Conservation (phyloP, 116 monocot genomes). For the Papilionanthe hybrid region DNA sequence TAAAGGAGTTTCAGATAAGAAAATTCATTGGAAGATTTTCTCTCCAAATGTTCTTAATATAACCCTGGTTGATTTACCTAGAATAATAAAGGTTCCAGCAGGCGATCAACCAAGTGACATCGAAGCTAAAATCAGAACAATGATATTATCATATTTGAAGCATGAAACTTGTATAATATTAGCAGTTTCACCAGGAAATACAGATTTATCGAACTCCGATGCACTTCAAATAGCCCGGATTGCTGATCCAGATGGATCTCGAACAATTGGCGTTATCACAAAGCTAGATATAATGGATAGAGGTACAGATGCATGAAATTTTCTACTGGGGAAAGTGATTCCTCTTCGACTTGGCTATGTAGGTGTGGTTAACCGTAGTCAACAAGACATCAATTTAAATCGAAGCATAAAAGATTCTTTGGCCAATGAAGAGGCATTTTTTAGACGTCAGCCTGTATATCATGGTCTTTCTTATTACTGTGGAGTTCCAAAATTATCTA, state of each 20-base stretch:
- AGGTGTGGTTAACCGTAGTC: slow-evolving; percentile 82
- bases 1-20: slow-evolving; percentile 67
- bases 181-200: too few relatives aligned
- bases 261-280: neutral
- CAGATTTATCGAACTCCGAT: too few relatives aligned
- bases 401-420: slow-evolving; percentile 72
- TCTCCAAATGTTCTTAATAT: too few relatives aligned
- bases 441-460: slow-evolving; percentile 61
- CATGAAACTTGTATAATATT: too few relatives aligned
- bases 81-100: slow-evolving; percentile 80
- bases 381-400: slow-evolving; percentile 68
- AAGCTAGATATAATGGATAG: slow-evolving; percentile 88
- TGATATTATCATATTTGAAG: too few relatives aligned
- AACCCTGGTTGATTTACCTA: slow-evolving; percentile 75
- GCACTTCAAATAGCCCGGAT: slow-evolving; percentile 81
- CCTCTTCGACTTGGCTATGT: slow-evolving; percentile 71
- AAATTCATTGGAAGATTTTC: too few relatives aligned
- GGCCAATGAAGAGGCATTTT: slow-evolving; percentile 63
- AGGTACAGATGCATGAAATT: slow-evolving; percentile 75
- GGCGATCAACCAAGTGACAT: slow-evolving; percentile 82
- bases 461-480: slow-evolving; percentile 82
- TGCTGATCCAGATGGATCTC: slow-evolving; percentile 77
- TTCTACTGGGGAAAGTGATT: slow-evolving; percentile 68
- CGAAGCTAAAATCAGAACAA: slow-evolving; percentile 67
- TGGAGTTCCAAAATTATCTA: slow-evolving; percentile 88